These are phyloP conservation scores for Arthromyces matolae DNA, from an alignment of 768 basidiomycete genomes.

Conservation along the genomic window DNA sequence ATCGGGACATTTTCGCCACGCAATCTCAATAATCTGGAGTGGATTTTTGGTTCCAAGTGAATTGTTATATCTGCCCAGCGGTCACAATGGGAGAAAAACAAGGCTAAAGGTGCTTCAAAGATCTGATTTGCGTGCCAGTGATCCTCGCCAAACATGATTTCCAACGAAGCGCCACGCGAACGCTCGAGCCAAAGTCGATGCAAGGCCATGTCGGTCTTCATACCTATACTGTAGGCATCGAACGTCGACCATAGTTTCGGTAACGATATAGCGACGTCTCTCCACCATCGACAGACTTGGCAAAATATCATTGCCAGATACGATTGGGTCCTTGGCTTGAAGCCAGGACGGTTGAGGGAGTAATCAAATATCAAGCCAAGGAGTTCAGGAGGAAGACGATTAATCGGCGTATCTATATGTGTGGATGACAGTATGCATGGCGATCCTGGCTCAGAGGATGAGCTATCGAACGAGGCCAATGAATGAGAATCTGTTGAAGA, in stretches of 20 bases:
- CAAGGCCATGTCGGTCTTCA: neutral
- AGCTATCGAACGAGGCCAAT: too few relatives aligned
- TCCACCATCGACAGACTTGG: neutral
- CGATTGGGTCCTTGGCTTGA: neutral
- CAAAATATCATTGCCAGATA: neutral
- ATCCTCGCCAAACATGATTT: neutral
- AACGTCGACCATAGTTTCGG: neutral
- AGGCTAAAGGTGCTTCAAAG: neutral
- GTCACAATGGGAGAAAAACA: neutral
- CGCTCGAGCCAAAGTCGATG: neutral
- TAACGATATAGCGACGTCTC: neutral
- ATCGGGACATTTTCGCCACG: neutral
- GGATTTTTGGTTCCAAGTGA: neutral
- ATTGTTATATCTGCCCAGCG: neutral
- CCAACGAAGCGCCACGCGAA: neutral
- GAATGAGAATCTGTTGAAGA: too few relatives aligned
- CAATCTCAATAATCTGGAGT: neutral
- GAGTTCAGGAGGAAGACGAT: neutral
- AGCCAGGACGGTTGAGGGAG: too few relatives aligned
- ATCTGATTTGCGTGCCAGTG: neutral
- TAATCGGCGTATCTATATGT: neutral
- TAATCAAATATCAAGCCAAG: neutral
- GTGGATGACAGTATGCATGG: too few relatives aligned
- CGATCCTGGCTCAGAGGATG: too few relatives aligned
- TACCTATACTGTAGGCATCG: neutral